Conservation (phyloP, 306 rosid genomes). For the Astragalus glycyphyllos region DNA sequence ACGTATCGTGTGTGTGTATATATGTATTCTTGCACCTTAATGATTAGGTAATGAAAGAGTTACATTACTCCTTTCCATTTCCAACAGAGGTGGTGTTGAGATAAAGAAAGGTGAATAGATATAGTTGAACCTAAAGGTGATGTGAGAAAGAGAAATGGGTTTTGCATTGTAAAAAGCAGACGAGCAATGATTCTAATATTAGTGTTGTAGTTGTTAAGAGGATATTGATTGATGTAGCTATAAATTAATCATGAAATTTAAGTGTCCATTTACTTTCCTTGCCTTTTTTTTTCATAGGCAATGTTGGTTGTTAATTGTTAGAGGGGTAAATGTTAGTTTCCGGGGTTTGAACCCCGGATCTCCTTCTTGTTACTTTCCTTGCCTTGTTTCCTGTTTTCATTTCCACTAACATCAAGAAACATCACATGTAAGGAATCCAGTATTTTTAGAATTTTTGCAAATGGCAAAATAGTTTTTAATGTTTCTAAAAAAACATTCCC, state of each 20-base stretch:
- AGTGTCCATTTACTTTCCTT: neutral
- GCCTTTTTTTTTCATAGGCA: too few relatives aligned
- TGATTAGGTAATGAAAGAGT: neutral
- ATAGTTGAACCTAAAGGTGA: neutral
- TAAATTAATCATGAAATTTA: conserved; percentile 14
- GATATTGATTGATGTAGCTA: conserved; percentile 25
- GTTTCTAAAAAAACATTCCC: too few relatives aligned
- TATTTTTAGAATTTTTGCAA: too few relatives aligned
- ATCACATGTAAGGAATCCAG: too few relatives aligned
- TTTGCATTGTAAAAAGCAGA: conserved; percentile 4
- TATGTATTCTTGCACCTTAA: neutral
- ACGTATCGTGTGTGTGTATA: neutral
- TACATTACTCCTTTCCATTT: neutral
- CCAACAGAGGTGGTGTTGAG: neutral
- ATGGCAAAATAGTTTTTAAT: too few relatives aligned
- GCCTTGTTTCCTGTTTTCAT: too few relatives aligned
- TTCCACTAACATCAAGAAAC: too few relatives aligned
- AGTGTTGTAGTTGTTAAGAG: neutral
- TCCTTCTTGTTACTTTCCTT: too few relatives aligned
- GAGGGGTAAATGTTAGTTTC: too few relatives aligned
- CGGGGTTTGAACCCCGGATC: too few relatives aligned
- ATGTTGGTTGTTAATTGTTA: too few relatives aligned
- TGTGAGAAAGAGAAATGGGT: neutral
- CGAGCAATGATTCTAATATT: neutral
- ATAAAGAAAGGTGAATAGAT: neutral